These are phyloP conservation scores for Trametes hirsuta DNA, from an alignment of 1,284 basidiomycete species.

Conservation along the genomic window DNA sequence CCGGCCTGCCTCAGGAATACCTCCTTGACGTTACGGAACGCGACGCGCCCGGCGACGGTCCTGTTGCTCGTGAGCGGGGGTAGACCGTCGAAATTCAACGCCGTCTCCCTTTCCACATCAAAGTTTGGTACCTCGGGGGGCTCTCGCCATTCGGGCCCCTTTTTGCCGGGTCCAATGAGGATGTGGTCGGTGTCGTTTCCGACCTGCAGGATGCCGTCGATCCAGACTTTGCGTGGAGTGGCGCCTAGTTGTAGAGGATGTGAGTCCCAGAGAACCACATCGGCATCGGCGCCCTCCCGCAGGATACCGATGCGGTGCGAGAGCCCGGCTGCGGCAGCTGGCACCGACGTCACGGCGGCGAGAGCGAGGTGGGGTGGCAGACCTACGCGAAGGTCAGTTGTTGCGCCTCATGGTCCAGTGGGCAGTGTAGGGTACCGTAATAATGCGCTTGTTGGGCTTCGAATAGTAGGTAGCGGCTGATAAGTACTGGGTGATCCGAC, in stretches of 20 bases:
- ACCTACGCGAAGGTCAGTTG: conserved; percentile 30
- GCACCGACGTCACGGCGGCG: conserved; percentile 76
- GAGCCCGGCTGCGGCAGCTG: conserved; percentile 78
- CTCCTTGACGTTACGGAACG: conserved; percentile 63
- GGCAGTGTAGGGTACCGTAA: conserved; percentile 45
- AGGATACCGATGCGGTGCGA: conserved; percentile 84
- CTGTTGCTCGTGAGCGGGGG: conserved; percentile 57
- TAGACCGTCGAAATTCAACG: conserved; percentile 67
- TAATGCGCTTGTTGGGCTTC: conserved; percentile 91
- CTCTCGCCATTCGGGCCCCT: conserved; percentile 41
- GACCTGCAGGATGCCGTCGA: conserved; percentile 73
- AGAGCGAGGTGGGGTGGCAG: conserved; percentile 64
- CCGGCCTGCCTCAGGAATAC: conserved; percentile 40
- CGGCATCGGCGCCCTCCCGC: conserved; percentile 57
- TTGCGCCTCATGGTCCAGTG: not conserved
- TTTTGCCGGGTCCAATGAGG: conserved; percentile 35
- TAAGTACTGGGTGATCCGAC: conserved; percentile 74
- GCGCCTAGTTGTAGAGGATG: conserved; percentile 82
- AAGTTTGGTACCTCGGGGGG: conserved; percentile 65
- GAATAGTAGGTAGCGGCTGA: conserved; percentile 79
- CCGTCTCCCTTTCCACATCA: conserved; percentile 54
- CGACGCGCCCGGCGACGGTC: conserved; percentile 41
- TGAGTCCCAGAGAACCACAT: conserved; percentile 75
- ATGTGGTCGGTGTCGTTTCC: conserved; percentile 47
- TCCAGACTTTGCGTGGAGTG: conserved; percentile 75